Evolutionary conservation across 768 basidiomycete genomes (phyloP).

Genomic region (Hypholoma fasciculare): DNA sequence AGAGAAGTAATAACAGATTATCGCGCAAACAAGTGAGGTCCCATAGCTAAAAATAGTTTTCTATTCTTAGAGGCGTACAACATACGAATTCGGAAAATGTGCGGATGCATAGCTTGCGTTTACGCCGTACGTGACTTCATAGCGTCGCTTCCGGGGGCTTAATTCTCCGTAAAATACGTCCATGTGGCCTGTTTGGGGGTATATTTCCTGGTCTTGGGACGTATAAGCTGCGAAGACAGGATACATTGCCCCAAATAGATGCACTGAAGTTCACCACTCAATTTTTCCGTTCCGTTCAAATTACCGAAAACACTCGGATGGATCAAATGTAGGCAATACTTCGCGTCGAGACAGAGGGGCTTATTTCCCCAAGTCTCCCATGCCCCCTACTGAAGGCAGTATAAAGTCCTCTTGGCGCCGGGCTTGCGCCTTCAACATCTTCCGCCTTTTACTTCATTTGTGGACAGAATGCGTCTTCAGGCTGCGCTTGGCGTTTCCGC

Average conservation of each 20-base stretch:
- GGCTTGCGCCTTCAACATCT: not conserved
- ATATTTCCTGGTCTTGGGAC: not conserved
- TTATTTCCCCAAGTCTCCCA: constrained; percentile 8
- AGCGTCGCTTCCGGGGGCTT: not conserved
- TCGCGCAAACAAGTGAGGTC: not conserved
- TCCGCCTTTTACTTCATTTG: not conserved
- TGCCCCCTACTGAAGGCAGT: not conserved
- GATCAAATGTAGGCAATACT: constrained; percentile 6
- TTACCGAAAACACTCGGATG: not conserved
- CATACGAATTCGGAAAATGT: constrained; percentile 2
- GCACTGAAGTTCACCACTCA: not conserved
- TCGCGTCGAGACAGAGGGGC: constrained; percentile 3
- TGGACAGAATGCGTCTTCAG: constrained; percentile 2
- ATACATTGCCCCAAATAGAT: not conserved
- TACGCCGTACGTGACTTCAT: not conserved
- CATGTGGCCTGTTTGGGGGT: not conserved
- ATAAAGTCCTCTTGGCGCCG: constrained; percentile 5
- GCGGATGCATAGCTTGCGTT: not conserved
- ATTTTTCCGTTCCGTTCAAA: constrained; percentile 5
- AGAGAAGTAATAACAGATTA: no score
- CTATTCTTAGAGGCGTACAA: not conserved
- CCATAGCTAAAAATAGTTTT: not conserved
- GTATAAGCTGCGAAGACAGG: not conserved
- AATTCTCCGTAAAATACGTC: constrained; percentile 1
- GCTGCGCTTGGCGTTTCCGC: constrained; percentile 19